phyloP scores from a whole-genome alignment of 2,329 filamentous ascomycete genomes.

The Nigrospora oryzae region DNA sequence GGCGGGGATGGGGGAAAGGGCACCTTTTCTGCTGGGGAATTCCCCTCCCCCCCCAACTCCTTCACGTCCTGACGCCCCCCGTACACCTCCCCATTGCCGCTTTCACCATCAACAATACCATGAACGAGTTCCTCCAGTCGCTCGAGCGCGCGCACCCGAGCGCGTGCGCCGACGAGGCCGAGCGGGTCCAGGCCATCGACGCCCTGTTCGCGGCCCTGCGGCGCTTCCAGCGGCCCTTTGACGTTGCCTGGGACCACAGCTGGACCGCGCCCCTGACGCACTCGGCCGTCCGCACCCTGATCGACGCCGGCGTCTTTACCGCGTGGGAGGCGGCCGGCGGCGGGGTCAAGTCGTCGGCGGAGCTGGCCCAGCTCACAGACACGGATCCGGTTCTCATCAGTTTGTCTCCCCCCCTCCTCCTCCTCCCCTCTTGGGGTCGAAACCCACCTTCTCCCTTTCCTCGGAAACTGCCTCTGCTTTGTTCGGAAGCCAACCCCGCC shows the following conservation, averaged over 20 bases:
- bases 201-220: constrained; percentile 18
- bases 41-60: too few species aligned
- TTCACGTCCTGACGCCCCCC: too few species aligned
- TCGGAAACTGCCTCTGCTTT: too few species aligned
- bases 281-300: constrained; percentile 25
- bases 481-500: too few species aligned
- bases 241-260: constrained; percentile 27
- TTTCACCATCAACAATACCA: too few species aligned
- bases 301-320: constrained; percentile 25
- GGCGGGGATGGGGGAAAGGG: too few species aligned
- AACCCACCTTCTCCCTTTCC: too few species aligned
- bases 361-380: constrained; percentile 23
- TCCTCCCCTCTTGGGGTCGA: too few species aligned
- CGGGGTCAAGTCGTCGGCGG: constrained; percentile 16
- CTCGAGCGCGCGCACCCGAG: background rate
- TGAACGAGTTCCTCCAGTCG: too few species aligned
- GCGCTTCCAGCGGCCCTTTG: constrained; percentile 24
- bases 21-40: too few species aligned
- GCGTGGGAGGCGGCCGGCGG: constrained; percentile 24
- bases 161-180: constrained; percentile 15
- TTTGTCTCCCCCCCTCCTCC: constrained; percentile 1
- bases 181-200: constrained; percentile 20
- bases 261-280: constrained; percentile 24
- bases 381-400: constrained; percentile 23
- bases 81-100: too few species aligned